Evolutionary conservation across 2,329 filamentous ascomycete genomes (phyloP).

Genomic region (Beauveria sp.): DNA sequence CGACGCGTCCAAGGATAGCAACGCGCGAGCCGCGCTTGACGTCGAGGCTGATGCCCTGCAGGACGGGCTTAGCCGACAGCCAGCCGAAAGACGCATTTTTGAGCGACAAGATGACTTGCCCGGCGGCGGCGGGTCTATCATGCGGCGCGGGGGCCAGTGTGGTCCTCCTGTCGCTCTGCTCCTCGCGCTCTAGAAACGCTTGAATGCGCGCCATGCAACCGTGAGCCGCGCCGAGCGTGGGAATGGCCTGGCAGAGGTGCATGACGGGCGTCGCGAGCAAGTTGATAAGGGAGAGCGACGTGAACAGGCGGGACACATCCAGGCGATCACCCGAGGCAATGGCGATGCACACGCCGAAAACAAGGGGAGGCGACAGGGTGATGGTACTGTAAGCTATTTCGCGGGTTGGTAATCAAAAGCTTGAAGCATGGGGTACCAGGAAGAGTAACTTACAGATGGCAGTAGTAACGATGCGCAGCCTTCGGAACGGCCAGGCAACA

Average conservation of each 20-base stretch:
- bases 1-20: neutral
- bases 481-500: neutral
- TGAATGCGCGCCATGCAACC: constrained; percentile 3
- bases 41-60: neutral
- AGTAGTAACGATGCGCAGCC: neutral
- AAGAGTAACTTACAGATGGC: neutral
- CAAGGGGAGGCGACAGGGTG: neutral
- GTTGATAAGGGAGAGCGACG: neutral
- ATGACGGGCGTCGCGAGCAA: neutral
- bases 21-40: neutral
- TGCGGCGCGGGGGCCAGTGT: neutral
- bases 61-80: neutral
- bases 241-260: constrained; percentile 1
- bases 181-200: neutral
- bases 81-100: neutral
- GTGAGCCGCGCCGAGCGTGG: neutral
- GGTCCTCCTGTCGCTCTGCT: neutral
- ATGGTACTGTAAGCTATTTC: neutral
- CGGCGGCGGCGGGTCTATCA: too few species aligned
- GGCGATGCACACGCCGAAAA: neutral
- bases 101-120: neutral
- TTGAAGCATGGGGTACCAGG: neutral
- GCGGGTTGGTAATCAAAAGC: neutral
- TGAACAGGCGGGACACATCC: neutral
- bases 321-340: neutral